A percentile compares a stretch with the other conserved stretches of the same genome.
Evolutionary conservation across 768 basidiomycete genomes (phyloP).

Genomic region (Lentinula aciculospora): DNA sequence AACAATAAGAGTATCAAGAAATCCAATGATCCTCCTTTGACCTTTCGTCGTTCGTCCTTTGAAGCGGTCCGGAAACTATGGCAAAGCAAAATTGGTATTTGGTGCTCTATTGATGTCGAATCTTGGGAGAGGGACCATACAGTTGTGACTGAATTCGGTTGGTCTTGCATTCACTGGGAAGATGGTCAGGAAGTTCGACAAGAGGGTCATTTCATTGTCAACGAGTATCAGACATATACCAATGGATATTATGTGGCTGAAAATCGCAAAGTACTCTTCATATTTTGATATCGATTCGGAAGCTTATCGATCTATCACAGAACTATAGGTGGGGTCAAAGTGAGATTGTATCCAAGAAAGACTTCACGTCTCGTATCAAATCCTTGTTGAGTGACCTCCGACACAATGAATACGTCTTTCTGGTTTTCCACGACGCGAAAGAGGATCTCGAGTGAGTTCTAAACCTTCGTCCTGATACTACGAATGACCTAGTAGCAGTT

Average conservation of each 20-base stretch:
- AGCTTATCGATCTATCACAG: slow-evolving; percentile 26
- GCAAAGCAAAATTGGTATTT: slow-evolving; percentile 58
- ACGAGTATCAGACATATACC: slow-evolving; percentile 49
- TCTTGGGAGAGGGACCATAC: slow-evolving; percentile 75
- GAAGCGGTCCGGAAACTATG: slow-evolving; percentile 64
- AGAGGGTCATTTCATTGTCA: slow-evolving; percentile 56
- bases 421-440: slow-evolving; percentile 76
- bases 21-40: slow-evolving; percentile 42
- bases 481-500: slow-evolving; percentile 25
- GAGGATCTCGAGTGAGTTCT: slow-evolving; percentile 69
- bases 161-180: slow-evolving; percentile 54
- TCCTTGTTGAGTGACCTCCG: slow-evolving; percentile 34
- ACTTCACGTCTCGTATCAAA: slow-evolving; percentile 48
- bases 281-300: background rate
- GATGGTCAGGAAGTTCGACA: slow-evolving; percentile 42
- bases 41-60: slow-evolving; percentile 55
- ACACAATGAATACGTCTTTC: slow-evolving; percentile 55
- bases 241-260: slow-evolving; percentile 65
- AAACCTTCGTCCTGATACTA: background rate
- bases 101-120: slow-evolving; percentile 81
- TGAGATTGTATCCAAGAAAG: slow-evolving; percentile 41
- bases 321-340: slow-evolving; percentile 64
- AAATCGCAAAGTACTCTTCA: slow-evolving; percentile 45
- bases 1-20: slow-evolving; percentile 76
- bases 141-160: slow-evolving; percentile 78